Evolutionary conservation across 2,329 filamentous ascomycete species (phyloP).

Genomic region (Aspergillus arachidicola): DNA sequence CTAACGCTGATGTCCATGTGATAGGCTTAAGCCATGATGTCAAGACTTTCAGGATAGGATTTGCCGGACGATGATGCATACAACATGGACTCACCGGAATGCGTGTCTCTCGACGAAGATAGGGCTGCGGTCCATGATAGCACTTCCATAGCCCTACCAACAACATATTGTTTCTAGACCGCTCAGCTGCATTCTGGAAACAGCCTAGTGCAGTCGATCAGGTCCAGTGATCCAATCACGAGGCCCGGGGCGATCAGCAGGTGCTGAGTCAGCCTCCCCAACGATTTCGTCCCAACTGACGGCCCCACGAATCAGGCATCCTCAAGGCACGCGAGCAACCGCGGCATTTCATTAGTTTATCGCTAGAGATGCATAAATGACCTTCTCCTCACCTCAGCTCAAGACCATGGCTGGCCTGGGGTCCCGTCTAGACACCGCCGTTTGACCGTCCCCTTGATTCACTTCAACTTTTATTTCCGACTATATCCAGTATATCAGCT

Average conservation of each 20-base stretch:
- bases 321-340: conserved; percentile 17
- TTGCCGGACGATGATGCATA: background rate
- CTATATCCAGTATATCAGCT: conserved; percentile 4
- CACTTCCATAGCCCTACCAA: background rate
- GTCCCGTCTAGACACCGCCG: conserved; percentile 7
- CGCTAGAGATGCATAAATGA: background rate
- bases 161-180: background rate
- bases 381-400: conserved; percentile 9
- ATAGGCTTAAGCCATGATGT: background rate
- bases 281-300: conserved; percentile 13
- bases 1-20: background rate
- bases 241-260: background rate
- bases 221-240: background rate
- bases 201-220: background rate
- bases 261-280: conserved; percentile 15
- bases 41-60: background rate
- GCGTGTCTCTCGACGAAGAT: background rate
- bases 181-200: background rate
- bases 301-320: conserved; percentile 22
- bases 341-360: conserved; percentile 9
- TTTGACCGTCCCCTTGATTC: conserved; percentile 1
- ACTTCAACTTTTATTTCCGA: background rate
- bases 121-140: background rate
- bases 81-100: background rate
- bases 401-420: conserved; percentile 17